Percentiles rank a stretch among this genome's conserved stretches.
Evolutionary conservation across 2,329 filamentous ascomycete species (phyloP).

Genomic region (Pseudomassariella vexata): DNA sequence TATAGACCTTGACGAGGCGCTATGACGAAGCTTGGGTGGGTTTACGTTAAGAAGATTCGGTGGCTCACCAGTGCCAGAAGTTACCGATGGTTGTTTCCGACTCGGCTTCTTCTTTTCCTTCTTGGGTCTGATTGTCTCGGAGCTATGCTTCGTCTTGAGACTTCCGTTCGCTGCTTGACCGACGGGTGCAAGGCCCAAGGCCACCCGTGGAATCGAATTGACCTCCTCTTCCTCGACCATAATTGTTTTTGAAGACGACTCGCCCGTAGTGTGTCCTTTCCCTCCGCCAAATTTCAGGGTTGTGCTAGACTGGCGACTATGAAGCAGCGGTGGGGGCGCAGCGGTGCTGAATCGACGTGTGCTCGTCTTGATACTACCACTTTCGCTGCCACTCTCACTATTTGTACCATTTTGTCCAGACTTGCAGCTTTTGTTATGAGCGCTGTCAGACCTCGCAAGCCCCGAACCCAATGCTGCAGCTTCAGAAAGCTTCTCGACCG

Average conservation of each 20-base stretch:
- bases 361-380: slow-evolving; percentile 43
- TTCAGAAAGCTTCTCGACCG: slow-evolving; percentile 46
- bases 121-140: slow-evolving; percentile 91
- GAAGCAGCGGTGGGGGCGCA: slow-evolving; percentile 45
- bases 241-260: slow-evolving; percentile 83
- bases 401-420: slow-evolving; percentile 37
- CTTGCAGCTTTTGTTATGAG: slow-evolving; percentile 36
- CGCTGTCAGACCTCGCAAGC: slow-evolving; percentile 31
- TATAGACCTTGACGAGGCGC: slow-evolving; percentile 32
- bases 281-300: slow-evolving; percentile 59
- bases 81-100: slow-evolving; percentile 69
- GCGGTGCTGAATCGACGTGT: slow-evolving; percentile 35
- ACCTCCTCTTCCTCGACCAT: slow-evolving; percentile 97
- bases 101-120: slow-evolving; percentile 81
- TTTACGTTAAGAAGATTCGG: slow-evolving; percentile 20
- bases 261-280: slow-evolving; percentile 61
- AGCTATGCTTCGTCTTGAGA: slow-evolving; percentile 79
- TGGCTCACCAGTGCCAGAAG: slow-evolving; percentile 66
- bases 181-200: slow-evolving; percentile 61
- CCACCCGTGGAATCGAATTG: slow-evolving; percentile 79
- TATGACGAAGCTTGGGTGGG: slow-evolving; percentile 30
- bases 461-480: slow-evolving; percentile 35
- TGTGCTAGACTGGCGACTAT: slow-evolving; percentile 59
- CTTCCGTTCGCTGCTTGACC: slow-evolving; percentile 63
- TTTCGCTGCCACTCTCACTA: slow-evolving; percentile 62